Evolutionary conservation across 768 basidiomycete genomes (phyloP), one percentile per base, ranked within the genome.

Genomic region (Kwoniella sp.): DNA sequence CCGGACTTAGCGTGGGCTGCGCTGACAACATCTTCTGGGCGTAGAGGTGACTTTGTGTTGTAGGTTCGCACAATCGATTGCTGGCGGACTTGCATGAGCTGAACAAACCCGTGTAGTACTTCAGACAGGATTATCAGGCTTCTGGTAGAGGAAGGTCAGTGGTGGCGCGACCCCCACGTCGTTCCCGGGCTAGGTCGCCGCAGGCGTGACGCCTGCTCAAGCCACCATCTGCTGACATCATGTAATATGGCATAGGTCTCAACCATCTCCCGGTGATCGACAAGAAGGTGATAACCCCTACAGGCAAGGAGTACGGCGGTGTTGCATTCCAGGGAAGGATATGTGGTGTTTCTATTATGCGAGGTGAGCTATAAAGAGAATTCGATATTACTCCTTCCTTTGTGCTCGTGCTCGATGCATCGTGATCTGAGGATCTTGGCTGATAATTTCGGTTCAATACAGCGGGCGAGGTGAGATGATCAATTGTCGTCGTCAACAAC

Each of bases 261-360:
- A 98, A 99, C 79, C 93, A 90, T 75, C 83, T 90, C 2, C 89
- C 89, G 0, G 87, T 96, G 64, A 78, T 95, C 20, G 84, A 86
- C 29, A 83, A 89, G 83, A 80, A 71, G 1, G 68, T 76, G 0
- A 58, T 61, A 41, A 78, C 72, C 1, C 71, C 73, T 58, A 89
- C 81, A 87, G 93, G 93, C 57, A 86, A 87, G 57, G 85, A 84
- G 8, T 96, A 94, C 79, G 86, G 91, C 63, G 95, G 95, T 20
- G 92, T 97, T 1, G 89, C 92, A 0, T 99, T 99, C 75, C 89
- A 95, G 75, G 95, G 95, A 5, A 92, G 92, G 83, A 95, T 97
- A 67, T 95, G 93, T 74, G 93, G 93, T 17, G 93, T 97, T 25
- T 93, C 92, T 4, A 97, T 97, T 74, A 85, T 97, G 73, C 85